Percentiles rank a stretch among this genome's conserved stretches.
Conservation (phyloP, 345 rosid species). For the Hibiscus syriacus region DNA sequence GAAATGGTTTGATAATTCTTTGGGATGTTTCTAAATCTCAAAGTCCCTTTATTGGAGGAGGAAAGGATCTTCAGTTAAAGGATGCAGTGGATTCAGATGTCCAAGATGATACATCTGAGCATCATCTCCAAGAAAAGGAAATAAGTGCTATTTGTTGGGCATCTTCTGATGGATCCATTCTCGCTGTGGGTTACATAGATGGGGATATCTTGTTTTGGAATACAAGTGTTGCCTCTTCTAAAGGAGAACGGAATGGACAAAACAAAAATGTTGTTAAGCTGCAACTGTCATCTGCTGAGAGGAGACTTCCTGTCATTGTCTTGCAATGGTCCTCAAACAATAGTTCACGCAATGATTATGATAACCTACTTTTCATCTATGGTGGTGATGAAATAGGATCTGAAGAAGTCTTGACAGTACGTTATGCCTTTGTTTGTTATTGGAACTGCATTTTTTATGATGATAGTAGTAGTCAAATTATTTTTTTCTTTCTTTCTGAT, state of each 20-base stretch:
- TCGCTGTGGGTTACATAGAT: constrained; percentile 63
- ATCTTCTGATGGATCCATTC: constrained; percentile 51
- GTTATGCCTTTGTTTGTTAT: constrained; percentile 13
- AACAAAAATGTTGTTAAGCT: constrained; percentile 45
- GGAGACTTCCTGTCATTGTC: constrained; percentile 64
- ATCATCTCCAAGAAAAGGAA: constrained; percentile 38
- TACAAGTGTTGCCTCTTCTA: constrained; percentile 21
- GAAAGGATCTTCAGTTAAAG: constrained; percentile 51
- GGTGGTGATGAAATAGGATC: constrained; percentile 75
- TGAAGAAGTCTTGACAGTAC: constrained; percentile 59
- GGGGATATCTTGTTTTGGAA: constrained; percentile 74
- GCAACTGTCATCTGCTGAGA: constrained; percentile 49
- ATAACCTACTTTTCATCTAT: constrained; percentile 51
- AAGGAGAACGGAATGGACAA: constrained; percentile 26
- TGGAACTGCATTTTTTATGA: neutral
- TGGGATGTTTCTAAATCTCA: constrained; percentile 56
- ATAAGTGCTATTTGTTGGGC: constrained; percentile 76
- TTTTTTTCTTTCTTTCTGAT: constrained; percentile 2
- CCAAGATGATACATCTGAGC: constrained; percentile 22
- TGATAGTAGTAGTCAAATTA: neutral
- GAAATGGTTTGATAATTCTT: constrained; percentile 49
- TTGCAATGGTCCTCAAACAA: too few relatives aligned
- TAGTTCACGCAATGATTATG: too few relatives aligned
- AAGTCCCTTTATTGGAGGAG: constrained; percentile 48
- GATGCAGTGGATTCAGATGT: constrained; percentile 23